Percentiles rank a stretch among this genome's conserved stretches.
Evolutionary conservation across 2,329 filamentous ascomycete genomes (phyloP).

Genomic region (Ascochyta koolunga): DNA sequence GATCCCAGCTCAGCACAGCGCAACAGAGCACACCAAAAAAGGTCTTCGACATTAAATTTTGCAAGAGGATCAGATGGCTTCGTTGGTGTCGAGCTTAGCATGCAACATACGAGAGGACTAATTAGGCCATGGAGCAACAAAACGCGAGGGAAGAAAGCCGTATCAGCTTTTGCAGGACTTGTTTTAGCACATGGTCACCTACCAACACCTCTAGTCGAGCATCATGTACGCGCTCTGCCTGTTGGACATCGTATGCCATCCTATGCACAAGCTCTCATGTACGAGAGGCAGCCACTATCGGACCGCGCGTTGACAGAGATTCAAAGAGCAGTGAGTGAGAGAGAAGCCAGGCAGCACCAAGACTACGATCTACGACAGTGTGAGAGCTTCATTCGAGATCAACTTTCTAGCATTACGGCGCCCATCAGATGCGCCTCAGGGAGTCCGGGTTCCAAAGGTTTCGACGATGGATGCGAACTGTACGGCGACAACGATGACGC

Average conservation of each 20-base stretch:
- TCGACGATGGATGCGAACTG: neutral
- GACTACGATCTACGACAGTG: too few relatives aligned
- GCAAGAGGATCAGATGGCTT: slow-evolving; percentile 20
- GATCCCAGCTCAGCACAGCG: neutral
- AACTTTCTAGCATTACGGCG: slow-evolving; percentile 19
- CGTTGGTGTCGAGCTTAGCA: slow-evolving; percentile 13
- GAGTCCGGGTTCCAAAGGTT: neutral
- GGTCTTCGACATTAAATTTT: neutral
- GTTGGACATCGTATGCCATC: neutral
- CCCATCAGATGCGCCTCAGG: slow-evolving; percentile 6
- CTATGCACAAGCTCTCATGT: too few relatives aligned
- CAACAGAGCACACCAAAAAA: neutral
- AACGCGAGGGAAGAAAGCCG: neutral
- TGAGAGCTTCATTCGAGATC: slow-evolving; percentile 1
- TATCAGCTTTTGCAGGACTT: slow-evolving; percentile 1
- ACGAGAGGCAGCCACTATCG: neutral
- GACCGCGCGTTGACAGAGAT: neutral
- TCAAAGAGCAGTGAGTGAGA: neutral
- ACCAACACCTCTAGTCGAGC: slow-evolving; percentile 4
- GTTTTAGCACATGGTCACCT: slow-evolving; percentile 9
- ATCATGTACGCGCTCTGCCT: neutral
- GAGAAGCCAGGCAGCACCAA: neutral
- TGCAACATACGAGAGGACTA: neutral
- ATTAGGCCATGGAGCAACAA: neutral
- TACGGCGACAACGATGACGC: neutral